Conservation (phyloP, 2,329 filamentous ascomycete species). For the Macrophomina pseudophaseolina region DNA sequence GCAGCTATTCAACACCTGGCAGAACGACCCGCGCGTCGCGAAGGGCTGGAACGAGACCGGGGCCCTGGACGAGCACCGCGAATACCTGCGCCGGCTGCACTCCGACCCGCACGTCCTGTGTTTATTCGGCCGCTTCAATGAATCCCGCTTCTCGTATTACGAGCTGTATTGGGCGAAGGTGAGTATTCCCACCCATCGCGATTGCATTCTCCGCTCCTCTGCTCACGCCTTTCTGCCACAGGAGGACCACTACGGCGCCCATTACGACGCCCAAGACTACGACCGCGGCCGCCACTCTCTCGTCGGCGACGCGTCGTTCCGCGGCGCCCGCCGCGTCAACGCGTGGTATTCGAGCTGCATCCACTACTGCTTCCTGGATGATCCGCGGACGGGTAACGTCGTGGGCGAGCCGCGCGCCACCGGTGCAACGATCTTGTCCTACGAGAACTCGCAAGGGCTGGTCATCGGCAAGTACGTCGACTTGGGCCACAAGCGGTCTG, state of each 20-base stretch:
- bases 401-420: constrained; percentile 75
- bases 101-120: constrained; percentile 74
- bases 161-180: constrained; percentile 79
- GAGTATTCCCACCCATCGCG: not conserved
- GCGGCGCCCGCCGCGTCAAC: constrained; percentile 61
- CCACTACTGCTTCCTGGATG: constrained; percentile 65
- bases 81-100: constrained; percentile 71
- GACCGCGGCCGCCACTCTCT: constrained; percentile 66
- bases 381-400: constrained; percentile 59
- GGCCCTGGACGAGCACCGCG: constrained; percentile 73
- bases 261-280: constrained; percentile 61
- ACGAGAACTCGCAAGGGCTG: constrained; percentile 76
- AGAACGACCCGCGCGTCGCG: constrained; percentile 81
- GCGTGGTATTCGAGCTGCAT: constrained; percentile 64
- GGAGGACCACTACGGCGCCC: constrained; percentile 64
- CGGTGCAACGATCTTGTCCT: constrained; percentile 71
- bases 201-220: not conserved
- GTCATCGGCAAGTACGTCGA: constrained; percentile 75
- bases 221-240: not conserved
- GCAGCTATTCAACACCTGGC: constrained; percentile 76
- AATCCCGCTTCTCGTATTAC: constrained; percentile 75
- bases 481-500: constrained; percentile 72
- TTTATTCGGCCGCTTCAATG: constrained; percentile 73
- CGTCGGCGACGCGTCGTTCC: constrained; percentile 62
- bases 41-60: constrained; percentile 82